Evolutionary conservation across 768 basidiomycete genomes (phyloP).

Genomic region (Sporobolomyces roseus): DNA sequence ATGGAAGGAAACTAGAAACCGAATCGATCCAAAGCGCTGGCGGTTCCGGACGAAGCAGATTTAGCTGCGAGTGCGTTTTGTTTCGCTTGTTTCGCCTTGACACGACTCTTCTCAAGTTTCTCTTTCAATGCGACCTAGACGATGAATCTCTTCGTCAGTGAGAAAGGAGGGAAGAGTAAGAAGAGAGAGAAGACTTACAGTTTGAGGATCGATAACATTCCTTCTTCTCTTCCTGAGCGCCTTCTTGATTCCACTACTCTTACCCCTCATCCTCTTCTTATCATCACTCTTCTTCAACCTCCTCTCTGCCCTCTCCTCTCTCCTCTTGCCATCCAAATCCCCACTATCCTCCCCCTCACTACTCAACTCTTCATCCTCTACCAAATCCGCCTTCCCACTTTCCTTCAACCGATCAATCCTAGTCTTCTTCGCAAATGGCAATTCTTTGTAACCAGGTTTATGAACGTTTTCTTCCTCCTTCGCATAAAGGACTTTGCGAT

Average conservation of each 20-base stretch:
- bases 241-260: slow-evolving; percentile 64
- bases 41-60: slow-evolving; percentile 42
- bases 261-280: slow-evolving; percentile 80
- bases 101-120: slow-evolving; percentile 56
- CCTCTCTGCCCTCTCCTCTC: slow-evolving; percentile 20
- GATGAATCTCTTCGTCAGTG: not conserved
- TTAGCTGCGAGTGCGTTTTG: slow-evolving; percentile 16
- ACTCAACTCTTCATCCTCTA: slow-evolving; percentile 51
- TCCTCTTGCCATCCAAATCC: slow-evolving; percentile 44
- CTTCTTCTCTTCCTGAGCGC: slow-evolving; percentile 82
- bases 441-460: slow-evolving; percentile 49
- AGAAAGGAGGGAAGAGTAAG: not conserved
- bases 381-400: slow-evolving; percentile 39
- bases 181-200: slow-evolving; percentile 49
- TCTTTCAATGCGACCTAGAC: slow-evolving; percentile 57
- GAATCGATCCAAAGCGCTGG: slow-evolving; percentile 53
- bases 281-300: slow-evolving; percentile 51
- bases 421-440: slow-evolving; percentile 67
- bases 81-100: slow-evolving; percentile 42
- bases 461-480: slow-evolving; percentile 43
- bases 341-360: slow-evolving; percentile 48
- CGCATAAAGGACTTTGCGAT: slow-evolving; percentile 2
- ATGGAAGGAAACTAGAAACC: slow-evolving; percentile 8
- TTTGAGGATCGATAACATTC: slow-evolving; percentile 79
- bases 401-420: slow-evolving; percentile 67